Base-by-base conservation (phyloP, 2,329 filamentous ascomycete genomes). In the Arthrocladium fulminans region DNA sequence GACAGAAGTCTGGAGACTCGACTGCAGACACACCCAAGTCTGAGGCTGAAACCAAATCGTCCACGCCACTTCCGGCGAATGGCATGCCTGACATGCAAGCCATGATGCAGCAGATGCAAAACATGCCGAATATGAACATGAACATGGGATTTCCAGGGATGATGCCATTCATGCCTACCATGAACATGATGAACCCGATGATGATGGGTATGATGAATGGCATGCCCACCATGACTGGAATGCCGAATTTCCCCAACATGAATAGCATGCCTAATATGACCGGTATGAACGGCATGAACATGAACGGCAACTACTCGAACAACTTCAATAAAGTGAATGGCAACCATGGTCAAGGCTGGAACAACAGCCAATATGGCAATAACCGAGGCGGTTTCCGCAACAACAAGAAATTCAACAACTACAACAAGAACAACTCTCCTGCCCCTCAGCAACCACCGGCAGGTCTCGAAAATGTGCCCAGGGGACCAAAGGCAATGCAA, bases 171-270 rank as follows among this genome's bases (percentile, higher is more conserved):
- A 56, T 55, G 56, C 47, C 51, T 13, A 48, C 15, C 34, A 54
- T 56, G 53, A 50, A 52, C 32, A 69, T 70, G 65, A 69, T 71
- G 65, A 68, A 70, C 57, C 65, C 65, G 45, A 75, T 75, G 67
- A 74, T 75, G 67, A 47, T 47, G 44, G 41, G 41, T 19, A 53
- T 54, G 34, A 65, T 66, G 56, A 62, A 61, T 17, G 34, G 34
- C 12, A 75, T 76, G 67, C 70, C 68, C 45, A 60, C 60, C 13
- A 68, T 67, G 59, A 65, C 63, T 50, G 49, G 51, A 49, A 41
- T 52, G 49, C 52, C 37, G 35, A 51, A 47, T 47, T 48, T 41
- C 37, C 55, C 52, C 22, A 63, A 61, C 52, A 70, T 71, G 67
- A 64, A 59, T 24, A 57, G 56, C 23, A 62, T 63, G 57, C 52